phyloP scores from a whole-genome alignment of 2,329 filamentous ascomycete species.

The Trichoderma pleuroti region DNA sequence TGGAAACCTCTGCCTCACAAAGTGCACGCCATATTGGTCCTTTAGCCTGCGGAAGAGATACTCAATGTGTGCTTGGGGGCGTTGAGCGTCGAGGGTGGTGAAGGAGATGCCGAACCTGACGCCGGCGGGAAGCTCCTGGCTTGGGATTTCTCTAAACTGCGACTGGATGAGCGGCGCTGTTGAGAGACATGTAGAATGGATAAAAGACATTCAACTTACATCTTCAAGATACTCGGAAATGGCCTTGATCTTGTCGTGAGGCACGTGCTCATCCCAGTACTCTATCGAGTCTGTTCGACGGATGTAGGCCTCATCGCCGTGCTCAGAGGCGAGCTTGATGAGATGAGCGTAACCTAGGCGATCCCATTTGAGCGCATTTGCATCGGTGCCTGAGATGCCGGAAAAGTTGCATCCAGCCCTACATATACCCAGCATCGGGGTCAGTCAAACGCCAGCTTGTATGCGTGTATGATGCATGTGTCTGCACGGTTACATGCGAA shows the following conservation, averaged over 20 bases:
- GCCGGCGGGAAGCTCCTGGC: constrained; percentile 29
- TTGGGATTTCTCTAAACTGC: constrained; percentile 32
- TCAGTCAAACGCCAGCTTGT: not conserved
- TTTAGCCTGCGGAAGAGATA: constrained; percentile 30
- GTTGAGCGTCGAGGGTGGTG: constrained; percentile 37
- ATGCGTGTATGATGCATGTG: not conserved
- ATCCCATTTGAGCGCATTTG: constrained; percentile 42
- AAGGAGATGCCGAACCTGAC: constrained; percentile 36
- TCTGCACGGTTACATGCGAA: not conserved
- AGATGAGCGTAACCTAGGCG: constrained; percentile 38
- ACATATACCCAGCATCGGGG: not conserved
- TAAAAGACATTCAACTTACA: constrained; percentile 24
- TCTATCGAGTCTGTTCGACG: constrained; percentile 38
- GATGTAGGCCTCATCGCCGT: constrained; percentile 33
- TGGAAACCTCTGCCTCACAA: constrained; percentile 30
- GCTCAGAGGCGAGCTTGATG: constrained; percentile 31
- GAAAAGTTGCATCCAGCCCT: constrained; percentile 46
- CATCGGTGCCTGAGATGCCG: constrained; percentile 40
- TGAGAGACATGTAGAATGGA: not conserved
- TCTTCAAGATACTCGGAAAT: constrained; percentile 41
- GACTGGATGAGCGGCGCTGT: not conserved
- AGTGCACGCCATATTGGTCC: constrained; percentile 32
- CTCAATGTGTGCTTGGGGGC: constrained; percentile 36
- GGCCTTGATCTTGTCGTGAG: constrained; percentile 38
- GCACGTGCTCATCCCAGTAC: constrained; percentile 39